Evolutionary conservation across 2,329 filamentous ascomycete species (phyloP).

Genomic region (Fusarium pininemorale): DNA sequence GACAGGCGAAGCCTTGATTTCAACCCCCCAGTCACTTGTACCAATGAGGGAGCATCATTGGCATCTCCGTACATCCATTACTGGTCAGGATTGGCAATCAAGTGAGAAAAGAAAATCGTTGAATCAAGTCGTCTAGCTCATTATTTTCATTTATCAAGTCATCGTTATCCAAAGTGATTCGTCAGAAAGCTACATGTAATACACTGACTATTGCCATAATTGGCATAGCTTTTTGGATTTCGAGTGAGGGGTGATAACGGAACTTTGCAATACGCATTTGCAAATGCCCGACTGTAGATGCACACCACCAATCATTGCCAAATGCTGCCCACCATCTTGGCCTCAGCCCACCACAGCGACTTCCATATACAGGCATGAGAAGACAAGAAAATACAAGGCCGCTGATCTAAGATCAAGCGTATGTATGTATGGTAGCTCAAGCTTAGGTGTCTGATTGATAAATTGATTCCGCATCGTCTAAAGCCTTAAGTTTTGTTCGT

Average conservation of each 20-base stretch:
- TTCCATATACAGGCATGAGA: too few species aligned
- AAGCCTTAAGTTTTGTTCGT: too few species aligned
- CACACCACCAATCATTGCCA: too few species aligned
- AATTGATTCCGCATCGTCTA: rapidly evolving
- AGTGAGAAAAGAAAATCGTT: rapidly evolving
- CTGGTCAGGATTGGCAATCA: rapidly evolving
- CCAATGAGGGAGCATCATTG: too few species aligned
- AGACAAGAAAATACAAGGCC: too few species aligned
- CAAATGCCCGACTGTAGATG: rapidly evolving
- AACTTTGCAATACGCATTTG: rapidly evolving
- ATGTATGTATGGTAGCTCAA: rapidly evolving
- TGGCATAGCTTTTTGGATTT: rapidly evolving
- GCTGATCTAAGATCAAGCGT: too few species aligned
- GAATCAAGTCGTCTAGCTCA: rapidly evolving
- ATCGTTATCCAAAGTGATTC: rapidly evolving
- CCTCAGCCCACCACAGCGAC: too few species aligned
- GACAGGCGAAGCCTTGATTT: too few species aligned
- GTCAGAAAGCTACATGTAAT: too few species aligned
- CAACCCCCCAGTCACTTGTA: too few species aligned
- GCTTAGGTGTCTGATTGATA: too few species aligned
- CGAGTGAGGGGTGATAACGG: rapidly evolving
- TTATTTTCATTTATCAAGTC: rapidly evolving
- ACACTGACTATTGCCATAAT: rapidly evolving
- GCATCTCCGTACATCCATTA: rapidly evolving
- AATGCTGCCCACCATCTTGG: too few species aligned